Evolutionary conservation across 441 rosid genomes (phyloP).

Genomic region (Croton setiger): DNA sequence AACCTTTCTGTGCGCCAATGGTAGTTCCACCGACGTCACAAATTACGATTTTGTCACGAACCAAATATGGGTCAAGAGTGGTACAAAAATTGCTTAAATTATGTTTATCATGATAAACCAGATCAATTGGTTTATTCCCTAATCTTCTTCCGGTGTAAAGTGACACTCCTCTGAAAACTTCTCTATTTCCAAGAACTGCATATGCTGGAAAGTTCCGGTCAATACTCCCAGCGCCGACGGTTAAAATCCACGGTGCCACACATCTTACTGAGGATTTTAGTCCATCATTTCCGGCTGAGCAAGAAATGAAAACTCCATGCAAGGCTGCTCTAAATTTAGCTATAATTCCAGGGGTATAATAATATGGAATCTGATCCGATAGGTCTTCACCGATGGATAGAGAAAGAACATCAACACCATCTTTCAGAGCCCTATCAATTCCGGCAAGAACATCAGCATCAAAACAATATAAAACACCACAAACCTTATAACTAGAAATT

Average conservation of each 20-base stretch:
- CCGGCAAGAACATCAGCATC: neutral
- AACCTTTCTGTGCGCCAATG: conserved; percentile 74
- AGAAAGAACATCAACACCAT: conserved; percentile 15
- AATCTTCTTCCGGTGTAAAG: conserved; percentile 60
- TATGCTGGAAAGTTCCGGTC: conserved; percentile 85
- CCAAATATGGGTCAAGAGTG: no score
- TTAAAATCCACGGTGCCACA: conserved; percentile 88
- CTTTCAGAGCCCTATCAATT: neutral
- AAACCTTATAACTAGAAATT: neutral
- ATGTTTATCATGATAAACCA: no score
- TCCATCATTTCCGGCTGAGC: conserved; percentile 82
- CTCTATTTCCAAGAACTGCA: conserved; percentile 47
- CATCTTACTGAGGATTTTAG: conserved; percentile 47
- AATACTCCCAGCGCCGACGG: conserved; percentile 75
- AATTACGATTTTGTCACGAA: conserved; percentile 65
- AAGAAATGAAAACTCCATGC: conserved; percentile 70
- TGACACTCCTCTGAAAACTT: conserved; percentile 45
- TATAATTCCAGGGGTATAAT: no score
- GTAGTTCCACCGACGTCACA: conserved; percentile 67
- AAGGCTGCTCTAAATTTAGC: no score
- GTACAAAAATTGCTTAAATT: no score
- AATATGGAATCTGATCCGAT: neutral
- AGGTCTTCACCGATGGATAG: neutral
- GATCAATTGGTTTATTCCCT: conserved; percentile 43
- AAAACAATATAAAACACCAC: no score